These are phyloP conservation scores for Chamaenerion angustifolium DNA, from an alignment of 345 rosid species.

Conservation along the genomic window DNA sequence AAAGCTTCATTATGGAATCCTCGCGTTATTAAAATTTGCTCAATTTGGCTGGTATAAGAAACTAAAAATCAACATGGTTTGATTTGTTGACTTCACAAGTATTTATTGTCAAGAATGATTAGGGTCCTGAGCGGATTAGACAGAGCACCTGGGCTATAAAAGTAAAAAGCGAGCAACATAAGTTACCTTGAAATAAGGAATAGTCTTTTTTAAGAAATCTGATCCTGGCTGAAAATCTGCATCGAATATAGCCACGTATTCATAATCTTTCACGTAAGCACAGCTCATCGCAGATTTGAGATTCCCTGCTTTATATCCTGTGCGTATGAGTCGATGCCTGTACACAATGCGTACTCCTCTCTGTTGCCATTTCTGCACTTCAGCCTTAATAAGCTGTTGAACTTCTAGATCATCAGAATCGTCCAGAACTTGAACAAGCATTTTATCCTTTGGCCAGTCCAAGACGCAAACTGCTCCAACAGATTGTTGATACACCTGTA, in stretches of 20 bases:
- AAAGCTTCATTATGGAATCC: too few species aligned
- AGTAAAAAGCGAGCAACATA: too few species aligned
- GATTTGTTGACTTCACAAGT: too few species aligned
- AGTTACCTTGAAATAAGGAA: constrained; percentile 68
- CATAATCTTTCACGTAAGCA: constrained; percentile 70
- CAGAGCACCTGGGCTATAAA: neutral
- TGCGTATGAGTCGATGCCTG: constrained; percentile 75
- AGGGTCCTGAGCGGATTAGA: neutral
- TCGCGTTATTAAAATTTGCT: too few species aligned
- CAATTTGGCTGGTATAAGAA: too few species aligned
- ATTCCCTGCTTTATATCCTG: constrained; percentile 90
- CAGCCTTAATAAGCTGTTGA: constrained; percentile 68
- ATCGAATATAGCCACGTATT: constrained; percentile 79
- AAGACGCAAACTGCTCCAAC: constrained; percentile 61
- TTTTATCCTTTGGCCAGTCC: constrained; percentile 90
- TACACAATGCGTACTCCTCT: constrained; percentile 63
- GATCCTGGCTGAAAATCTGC: constrained; percentile 88
- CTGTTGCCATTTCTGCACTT: constrained; percentile 88
- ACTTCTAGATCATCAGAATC: constrained; percentile 72
- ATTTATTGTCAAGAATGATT: neutral
- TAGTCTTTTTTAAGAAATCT: constrained; percentile 75
- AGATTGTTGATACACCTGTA: constrained; percentile 75
- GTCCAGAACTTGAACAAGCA: constrained; percentile 78
- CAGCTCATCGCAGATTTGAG: constrained; percentile 90
- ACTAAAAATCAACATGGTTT: too few species aligned